These are phyloP conservation scores for Hordeum marinum DNA, from an alignment of 176 grass and related monocot species.

Conservation along the genomic window DNA sequence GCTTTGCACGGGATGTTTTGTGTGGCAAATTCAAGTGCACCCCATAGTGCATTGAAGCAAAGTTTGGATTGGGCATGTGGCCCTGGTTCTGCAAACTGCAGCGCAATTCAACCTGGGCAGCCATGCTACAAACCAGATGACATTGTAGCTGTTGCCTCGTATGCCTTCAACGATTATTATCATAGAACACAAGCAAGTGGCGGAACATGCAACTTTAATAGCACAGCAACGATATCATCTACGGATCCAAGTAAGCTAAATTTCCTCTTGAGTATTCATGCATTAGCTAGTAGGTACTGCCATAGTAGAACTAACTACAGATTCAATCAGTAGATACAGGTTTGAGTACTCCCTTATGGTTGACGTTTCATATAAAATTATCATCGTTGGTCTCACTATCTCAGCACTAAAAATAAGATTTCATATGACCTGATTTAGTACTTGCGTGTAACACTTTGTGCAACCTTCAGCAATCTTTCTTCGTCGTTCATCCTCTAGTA, in stretches of 20 bases:
- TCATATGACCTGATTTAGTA: background rate
- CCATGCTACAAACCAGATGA: conserved; percentile 81
- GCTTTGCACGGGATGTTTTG: conserved; percentile 69
- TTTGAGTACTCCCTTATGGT: conserved; percentile 3
- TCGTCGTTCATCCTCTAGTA: background rate
- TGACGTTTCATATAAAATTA: background rate
- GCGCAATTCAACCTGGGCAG: conserved; percentile 77
- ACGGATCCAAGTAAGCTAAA: conserved; percentile 86
- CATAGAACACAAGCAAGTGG: conserved; percentile 88
- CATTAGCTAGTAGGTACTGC: background rate
- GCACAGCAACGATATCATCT: conserved; percentile 75
- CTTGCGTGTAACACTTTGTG: background rate
- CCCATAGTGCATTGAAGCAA: conserved; percentile 65
- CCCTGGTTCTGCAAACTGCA: conserved; percentile 94
- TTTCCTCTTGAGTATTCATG: background rate
- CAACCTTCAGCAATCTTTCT: background rate
- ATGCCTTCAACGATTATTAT: conserved; percentile 96
- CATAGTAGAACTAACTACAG: background rate
- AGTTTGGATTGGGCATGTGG: conserved; percentile 98
- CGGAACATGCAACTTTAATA: conserved; percentile 90
- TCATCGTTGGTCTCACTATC: background rate
- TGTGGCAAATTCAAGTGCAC: conserved; percentile 79
- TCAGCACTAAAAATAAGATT: background rate
- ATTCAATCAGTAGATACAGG: background rate
- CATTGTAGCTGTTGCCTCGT: conserved; percentile 80